Evolutionary conservation across 768 basidiomycete genomes (phyloP), one percentile per base, ranked within the genome.

Genomic region (Coprinellus aureogranulatus): DNA sequence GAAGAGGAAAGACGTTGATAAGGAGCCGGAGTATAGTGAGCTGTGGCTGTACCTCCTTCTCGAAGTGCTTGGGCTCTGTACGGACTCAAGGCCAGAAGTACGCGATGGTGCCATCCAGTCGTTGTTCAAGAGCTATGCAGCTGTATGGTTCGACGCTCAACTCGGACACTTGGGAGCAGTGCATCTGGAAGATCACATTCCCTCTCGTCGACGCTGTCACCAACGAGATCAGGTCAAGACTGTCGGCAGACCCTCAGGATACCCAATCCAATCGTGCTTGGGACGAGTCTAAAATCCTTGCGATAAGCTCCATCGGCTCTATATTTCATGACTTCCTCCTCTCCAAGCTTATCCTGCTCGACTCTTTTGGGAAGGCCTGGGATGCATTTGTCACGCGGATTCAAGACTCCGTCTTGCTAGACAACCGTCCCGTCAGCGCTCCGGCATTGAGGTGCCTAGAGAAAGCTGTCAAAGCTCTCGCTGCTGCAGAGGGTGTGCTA

Each of bases 51-150:
- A 87, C 71, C 81, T 98, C 4, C 75, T 98, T 2, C 75, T 86
- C 5, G 91, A 94, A 69, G 83, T 98, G 2, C 80, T 95, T 3
- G 86, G 87, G 1, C 76, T 98, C 1, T 93, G 92, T 60, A 82
- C 85, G 2, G 96, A 98, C 65, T 66, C 81, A 0, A 82, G 96
- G 30, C 85, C 88, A 20, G 95, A 99, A 67, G 93, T 96, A 0
- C 84, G 95, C 18, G 89, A 90, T 61, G 93, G 93, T 1, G 94
- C 96, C 10, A 95, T 98, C 45, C 94, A 97, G 71, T 98, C 95
- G 1, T 69, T 99, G 53, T 98, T 97, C 74, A 82, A n/a, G 95
- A 48, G 92, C 93, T 2, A 84, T 98, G 75, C 93, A 96, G 70
- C 78, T 98, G 10, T 98, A 99, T 67, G 96, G 96, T 2, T 85